Evolutionary conservation across 352 stramenopile species (phyloP).

Genomic region (Phytophthora hybrid): DNA sequence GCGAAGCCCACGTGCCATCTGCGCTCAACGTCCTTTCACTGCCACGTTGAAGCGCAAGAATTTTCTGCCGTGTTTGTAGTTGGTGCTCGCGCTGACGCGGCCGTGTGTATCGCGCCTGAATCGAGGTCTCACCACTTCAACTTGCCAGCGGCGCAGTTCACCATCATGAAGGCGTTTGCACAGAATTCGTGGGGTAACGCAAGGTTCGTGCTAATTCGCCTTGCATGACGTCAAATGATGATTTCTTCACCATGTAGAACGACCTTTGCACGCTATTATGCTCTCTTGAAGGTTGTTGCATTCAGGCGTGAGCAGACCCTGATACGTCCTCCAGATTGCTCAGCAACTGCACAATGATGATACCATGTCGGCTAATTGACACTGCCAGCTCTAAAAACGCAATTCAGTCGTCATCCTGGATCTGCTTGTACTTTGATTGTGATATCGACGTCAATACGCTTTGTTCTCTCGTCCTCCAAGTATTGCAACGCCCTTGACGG

Average conservation of each 20-base stretch:
- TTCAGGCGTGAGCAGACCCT: neutral
- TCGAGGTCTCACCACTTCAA: conserved; percentile 18
- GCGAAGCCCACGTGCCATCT: conserved; percentile 22
- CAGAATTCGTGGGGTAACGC: neutral
- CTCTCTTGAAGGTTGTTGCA: neutral
- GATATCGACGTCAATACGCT: too few species aligned
- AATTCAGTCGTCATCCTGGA: too few species aligned
- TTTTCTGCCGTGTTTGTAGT: conserved; percentile 15
- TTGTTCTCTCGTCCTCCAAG: too few species aligned
- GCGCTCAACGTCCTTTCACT: conserved; percentile 20
- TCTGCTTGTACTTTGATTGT: too few species aligned
- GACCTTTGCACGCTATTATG: too few species aligned
- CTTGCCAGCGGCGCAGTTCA: conserved; percentile 2
- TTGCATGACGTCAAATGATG: too few species aligned
- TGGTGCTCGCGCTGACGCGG: conserved; percentile 13
- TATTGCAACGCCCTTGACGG: too few species aligned
- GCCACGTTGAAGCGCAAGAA: conserved; percentile 36
- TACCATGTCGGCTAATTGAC: neutral
- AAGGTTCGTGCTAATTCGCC: neutral
- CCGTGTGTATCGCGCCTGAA: conserved; percentile 9
- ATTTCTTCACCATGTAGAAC: too few species aligned
- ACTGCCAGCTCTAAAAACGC: too few species aligned
- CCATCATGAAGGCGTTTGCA: conserved; percentile 3
- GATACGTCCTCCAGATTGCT: neutral
- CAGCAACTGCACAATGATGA: neutral